phyloP scores from a whole-genome alignment of 305 asterid species.

The Fraxinus baroniana region DNA sequence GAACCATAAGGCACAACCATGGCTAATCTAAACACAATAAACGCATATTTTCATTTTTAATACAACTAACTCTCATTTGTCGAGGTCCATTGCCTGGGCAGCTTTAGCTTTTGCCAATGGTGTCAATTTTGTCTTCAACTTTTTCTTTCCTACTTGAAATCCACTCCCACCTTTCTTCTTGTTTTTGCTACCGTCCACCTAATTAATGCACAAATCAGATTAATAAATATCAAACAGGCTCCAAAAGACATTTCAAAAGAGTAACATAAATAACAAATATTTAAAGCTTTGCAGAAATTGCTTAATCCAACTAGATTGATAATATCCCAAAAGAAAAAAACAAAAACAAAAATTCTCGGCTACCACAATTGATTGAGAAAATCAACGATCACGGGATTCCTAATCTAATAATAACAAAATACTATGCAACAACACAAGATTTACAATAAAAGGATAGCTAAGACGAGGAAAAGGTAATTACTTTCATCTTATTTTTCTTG shows the following conservation, averaged over 20 bases:
- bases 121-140: constrained; percentile 79
- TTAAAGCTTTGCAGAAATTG: not conserved
- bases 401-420: not conserved
- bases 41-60: not conserved
- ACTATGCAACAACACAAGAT: not conserved
- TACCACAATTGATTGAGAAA: not conserved
- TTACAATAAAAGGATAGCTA: not conserved
- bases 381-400: not conserved
- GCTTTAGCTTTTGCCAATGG: constrained; percentile 92
- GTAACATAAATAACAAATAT: not conserved
- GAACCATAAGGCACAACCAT: constrained; percentile 3
- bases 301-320: not conserved
- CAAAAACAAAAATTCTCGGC: not conserved
- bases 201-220: constrained; percentile 18
- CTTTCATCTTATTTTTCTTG: constrained; percentile 90
- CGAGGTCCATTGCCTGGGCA: constrained; percentile 93
- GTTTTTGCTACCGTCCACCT: constrained; percentile 84
- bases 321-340: not conserved
- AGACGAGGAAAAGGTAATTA: constrained; percentile 19
- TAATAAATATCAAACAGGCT: not conserved
- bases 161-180: constrained; percentile 68
- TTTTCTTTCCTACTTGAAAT: constrained; percentile 93
- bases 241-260: not conserved
- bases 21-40: constrained; percentile 12
- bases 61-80: constrained; percentile 46